phyloP scores from a whole-genome alignment of 768 basidiomycete genomes.

The Galerina sulciceps region DNA sequence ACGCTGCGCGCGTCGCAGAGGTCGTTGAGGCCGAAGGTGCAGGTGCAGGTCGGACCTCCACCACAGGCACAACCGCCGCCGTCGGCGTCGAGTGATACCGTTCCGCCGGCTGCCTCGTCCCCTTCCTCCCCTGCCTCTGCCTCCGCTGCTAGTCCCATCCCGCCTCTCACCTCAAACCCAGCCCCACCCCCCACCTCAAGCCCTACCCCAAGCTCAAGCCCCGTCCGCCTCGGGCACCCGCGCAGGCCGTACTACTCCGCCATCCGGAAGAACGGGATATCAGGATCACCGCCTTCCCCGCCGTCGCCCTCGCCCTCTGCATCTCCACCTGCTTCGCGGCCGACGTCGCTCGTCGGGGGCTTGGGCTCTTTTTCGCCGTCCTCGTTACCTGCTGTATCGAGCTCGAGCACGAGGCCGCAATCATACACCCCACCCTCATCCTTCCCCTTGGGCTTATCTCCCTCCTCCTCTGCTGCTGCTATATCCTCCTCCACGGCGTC shows the following conservation, averaged over 20 bases:
- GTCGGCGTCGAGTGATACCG: too few relatives aligned
- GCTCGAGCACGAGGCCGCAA: constrained; percentile 6
- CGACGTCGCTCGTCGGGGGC: neutral
- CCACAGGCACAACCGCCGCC: too few relatives aligned
- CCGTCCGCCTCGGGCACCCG: constrained; percentile 50
- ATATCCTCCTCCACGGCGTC: constrained; percentile 10
- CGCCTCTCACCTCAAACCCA: too few relatives aligned
- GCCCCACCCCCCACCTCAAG: constrained; percentile 1
- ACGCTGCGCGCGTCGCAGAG: constrained; percentile 12
- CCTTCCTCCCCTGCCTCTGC: neutral
- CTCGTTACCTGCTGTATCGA: neutral
- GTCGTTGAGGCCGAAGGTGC: neutral
- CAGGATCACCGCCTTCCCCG: constrained; percentile 33
- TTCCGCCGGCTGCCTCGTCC: neutral
- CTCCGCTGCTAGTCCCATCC: neutral
- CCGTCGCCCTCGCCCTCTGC: constrained; percentile 36
- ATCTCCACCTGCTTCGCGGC: neutral
- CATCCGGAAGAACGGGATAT: constrained; percentile 46
- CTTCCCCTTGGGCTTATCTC: too few relatives aligned
- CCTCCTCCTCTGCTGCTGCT: constrained; percentile 18
- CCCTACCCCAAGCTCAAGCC: constrained; percentile 19
- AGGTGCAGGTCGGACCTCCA: too few relatives aligned
- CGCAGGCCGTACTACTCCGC: constrained; percentile 58
- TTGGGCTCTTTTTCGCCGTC: too few relatives aligned
- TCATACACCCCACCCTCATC: constrained; percentile 17